Evolutionary conservation across 2,329 filamentous ascomycete species (phyloP), one percentile per base, ranked within the genome.

Genomic region (Dichotomopilus funicola): DNA sequence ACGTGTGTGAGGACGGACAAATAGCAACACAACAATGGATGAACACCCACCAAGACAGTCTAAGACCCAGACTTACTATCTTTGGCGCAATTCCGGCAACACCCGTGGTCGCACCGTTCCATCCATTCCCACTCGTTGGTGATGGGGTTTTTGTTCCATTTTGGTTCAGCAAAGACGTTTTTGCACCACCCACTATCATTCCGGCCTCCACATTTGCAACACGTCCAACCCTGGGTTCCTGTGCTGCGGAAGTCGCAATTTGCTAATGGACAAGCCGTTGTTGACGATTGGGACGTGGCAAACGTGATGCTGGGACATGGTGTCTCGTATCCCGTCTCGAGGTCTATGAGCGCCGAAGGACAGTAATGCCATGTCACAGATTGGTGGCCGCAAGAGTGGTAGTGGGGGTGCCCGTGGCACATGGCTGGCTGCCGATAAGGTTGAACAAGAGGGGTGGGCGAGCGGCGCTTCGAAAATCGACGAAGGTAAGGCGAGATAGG

Each of bases 281-380:
- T 73, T 56, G 71, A 72, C 40, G 72, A 67, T 61, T 79, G 76
- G 2, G 72, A 70, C 1, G 70, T 67, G 6, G 74, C 74, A 61
- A 79, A 79, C 6, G 72, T 75, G 37, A 72, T 71, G 53, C 78
- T 77, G 53, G 66, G 65, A 65, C 79, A 81, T 37, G 77, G 73
- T 38, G 73, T 73, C 63, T 77, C 74, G 56, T 76, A 74, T 13
- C 78, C 76, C 0, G 77, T 80, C 38, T 71, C 65, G 36, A 78
- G 65, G 64, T 81, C 77, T 56, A 80, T 75, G 57, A 70, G 63
- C 50, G 72, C 74, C 50, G 71, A 69, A 19, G 77, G 75, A 62
- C 78, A 81, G 66, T 80, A 80, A 63, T 78, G 72, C 77, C 78
- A 81, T 58, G 74, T 75, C 60, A 80, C 72, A 47, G 78, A 80